These are phyloP conservation scores for Dissophora globulifera DNA, from an alignment of 192 early-diverging fungal species.

Conservation along the genomic window DNA sequence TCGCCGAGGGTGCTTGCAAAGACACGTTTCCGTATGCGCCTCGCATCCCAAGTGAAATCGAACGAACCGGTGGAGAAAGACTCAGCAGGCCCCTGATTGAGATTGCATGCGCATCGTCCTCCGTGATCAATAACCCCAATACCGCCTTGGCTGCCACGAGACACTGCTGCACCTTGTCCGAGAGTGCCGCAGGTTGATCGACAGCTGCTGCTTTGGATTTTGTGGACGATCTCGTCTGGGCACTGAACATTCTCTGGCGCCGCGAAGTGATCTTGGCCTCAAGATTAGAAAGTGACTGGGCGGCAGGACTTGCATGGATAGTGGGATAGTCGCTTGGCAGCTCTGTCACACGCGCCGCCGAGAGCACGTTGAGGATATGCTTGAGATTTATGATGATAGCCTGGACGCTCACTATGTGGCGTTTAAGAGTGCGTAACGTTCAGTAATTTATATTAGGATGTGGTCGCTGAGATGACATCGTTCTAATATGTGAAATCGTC, in stretches of 20 bases:
- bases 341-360: slow-evolving; percentile 11
- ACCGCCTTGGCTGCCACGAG: slow-evolving; percentile 24
- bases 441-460: too few relatives aligned
- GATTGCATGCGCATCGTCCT: slow-evolving; percentile 26
- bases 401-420: slow-evolving; percentile 3
- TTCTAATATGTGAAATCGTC: not conserved
- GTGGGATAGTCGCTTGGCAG: not conserved
- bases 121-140: slow-evolving; percentile 25
- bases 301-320: not conserved
- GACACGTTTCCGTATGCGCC: slow-evolving; percentile 77
- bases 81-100: slow-evolving; percentile 40
- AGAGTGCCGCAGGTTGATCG: not conserved
- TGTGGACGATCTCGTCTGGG: not conserved
- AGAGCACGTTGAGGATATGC: slow-evolving; percentile 22
- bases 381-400: slow-evolving; percentile 17
- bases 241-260: slow-evolving; percentile 11
- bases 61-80: slow-evolving; percentile 14
- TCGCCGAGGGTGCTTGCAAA: slow-evolving; percentile 59
- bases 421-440: not conserved
- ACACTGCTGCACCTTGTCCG: slow-evolving; percentile 28
- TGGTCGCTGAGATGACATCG: too few relatives aligned
- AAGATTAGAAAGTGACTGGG: not conserved
- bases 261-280: not conserved
- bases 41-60: slow-evolving; percentile 61
- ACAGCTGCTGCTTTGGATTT: not conserved